Conservation (phyloP, 192 early-diverging fungal species). For the Diversispora epigaea region DNA sequence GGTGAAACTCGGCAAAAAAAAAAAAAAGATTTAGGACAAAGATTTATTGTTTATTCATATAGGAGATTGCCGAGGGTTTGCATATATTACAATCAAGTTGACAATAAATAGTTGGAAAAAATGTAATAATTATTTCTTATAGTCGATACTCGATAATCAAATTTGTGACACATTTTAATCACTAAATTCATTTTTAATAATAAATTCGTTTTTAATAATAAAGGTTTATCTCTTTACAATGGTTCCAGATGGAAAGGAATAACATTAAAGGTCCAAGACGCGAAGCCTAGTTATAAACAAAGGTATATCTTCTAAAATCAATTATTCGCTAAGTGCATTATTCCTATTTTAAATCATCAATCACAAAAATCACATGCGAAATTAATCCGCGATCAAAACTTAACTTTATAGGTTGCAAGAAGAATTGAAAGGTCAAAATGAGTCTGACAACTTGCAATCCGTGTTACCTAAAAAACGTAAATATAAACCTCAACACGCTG, state of each 20-base stretch:
- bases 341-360: not conserved
- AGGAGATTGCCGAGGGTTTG: slow-evolving; percentile 68
- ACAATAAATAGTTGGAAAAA: slow-evolving; percentile 64
- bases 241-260: slow-evolving; percentile 86
- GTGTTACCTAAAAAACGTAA: slow-evolving; percentile 1
- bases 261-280: slow-evolving; percentile 74
- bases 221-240: slow-evolving; percentile 65
- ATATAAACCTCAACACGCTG: slow-evolving; percentile 48
- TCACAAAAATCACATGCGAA: too few species aligned
- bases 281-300: slow-evolving; percentile 69
- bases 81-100: slow-evolving; percentile 67
- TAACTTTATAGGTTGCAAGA: slow-evolving; percentile 44
- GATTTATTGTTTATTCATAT: slow-evolving; percentile 30
- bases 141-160: not conserved
- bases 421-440: slow-evolving; percentile 41
- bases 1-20: slow-evolving; percentile 28
- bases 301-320: slow-evolving; percentile 31
- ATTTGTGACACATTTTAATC: not conserved
- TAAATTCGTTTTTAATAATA: slow-evolving; percentile 13
- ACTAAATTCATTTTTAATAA: not conserved
- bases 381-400: not conserved
- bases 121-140: slow-evolving; percentile 45
- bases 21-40: slow-evolving; percentile 28
- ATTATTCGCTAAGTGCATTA: not conserved
- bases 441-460: slow-evolving; percentile 36